These are phyloP conservation scores for Acrodontium crateriforme DNA, from an alignment of 2,329 filamentous ascomycete species.

Conservation along the genomic window DNA sequence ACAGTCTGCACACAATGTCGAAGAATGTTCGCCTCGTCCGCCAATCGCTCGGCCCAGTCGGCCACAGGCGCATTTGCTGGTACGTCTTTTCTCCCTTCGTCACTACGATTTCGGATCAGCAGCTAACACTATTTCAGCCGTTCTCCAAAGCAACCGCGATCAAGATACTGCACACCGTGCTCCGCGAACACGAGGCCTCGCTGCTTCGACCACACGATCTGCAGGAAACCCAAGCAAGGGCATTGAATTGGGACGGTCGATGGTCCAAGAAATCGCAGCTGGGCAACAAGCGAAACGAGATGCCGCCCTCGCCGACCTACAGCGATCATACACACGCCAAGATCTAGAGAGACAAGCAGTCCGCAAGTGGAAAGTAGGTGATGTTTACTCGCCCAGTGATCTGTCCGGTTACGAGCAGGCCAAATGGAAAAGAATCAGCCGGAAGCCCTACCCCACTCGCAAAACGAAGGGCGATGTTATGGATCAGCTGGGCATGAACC, in stretches of 20 bases:
- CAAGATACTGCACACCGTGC: too few species aligned
- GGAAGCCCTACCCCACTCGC: constrained; percentile 29
- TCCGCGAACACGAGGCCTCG: too few species aligned
- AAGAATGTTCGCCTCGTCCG: constrained; percentile 11
- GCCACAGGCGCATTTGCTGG: constrained; percentile 15
- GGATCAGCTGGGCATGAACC: constrained; percentile 66
- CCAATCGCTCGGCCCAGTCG: constrained; percentile 9
- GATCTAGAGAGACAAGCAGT: constrained; percentile 51
- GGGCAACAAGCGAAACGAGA: too few species aligned
- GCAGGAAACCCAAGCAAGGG: too few species aligned
- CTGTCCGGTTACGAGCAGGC: constrained; percentile 61
- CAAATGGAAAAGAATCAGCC: constrained; percentile 56
- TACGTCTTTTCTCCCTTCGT: constrained; percentile 2
- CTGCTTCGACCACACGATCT: too few species aligned
- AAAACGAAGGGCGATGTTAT: constrained; percentile 48
- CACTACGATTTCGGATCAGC: too few species aligned
- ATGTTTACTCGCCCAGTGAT: constrained; percentile 86
- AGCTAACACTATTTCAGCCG: too few species aligned
- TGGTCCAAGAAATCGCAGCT: too few species aligned
- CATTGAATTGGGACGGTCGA: too few species aligned
- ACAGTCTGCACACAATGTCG: constrained; percentile 17
- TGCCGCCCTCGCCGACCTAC: constrained; percentile 9
- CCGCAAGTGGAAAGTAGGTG: constrained; percentile 61
- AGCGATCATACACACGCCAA: constrained; percentile 18
- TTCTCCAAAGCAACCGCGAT: too few species aligned